A percentile compares a stretch with the other conserved stretches of the same genome.
Evolutionary conservation across 768 basidiomycete genomes (phyloP).

Genomic region (Chalciporus piperatus): DNA sequence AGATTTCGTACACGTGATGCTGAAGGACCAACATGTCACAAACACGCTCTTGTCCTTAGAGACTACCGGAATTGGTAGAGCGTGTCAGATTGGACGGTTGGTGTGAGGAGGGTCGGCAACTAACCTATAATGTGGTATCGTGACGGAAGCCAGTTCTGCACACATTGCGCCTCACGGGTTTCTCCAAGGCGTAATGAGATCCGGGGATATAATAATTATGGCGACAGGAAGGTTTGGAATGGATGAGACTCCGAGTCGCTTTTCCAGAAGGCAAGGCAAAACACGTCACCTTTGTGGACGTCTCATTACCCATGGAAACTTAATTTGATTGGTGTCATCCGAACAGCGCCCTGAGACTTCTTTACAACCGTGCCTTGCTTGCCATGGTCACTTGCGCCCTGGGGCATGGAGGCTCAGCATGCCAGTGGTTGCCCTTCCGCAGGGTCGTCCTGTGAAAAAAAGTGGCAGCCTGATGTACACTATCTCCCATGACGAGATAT

Average conservation of each 20-base stretch:
- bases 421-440: no score
- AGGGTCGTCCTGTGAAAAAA: background rate
- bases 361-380: no score
- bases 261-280: background rate
- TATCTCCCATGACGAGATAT: no score
- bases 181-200: no score
- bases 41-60: background rate
- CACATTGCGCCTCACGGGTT: background rate
- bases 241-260: background rate
- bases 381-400: no score
- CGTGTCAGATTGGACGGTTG: background rate
- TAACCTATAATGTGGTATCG: background rate
- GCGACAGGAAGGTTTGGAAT: background rate
- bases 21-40: background rate
- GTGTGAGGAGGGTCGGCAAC: background rate
- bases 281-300: background rate
- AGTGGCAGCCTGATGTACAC: no score
- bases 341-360: no score
- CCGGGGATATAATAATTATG: background rate
- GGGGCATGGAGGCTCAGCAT: no score
- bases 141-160: background rate
- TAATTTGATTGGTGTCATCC: background rate
- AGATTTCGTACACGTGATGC: conserved; percentile 16
- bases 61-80: conserved; percentile 2
- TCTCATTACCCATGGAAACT: background rate